Evolutionary conservation across 1,139 yeast species (phyloP), one percentile per base, ranked within the genome.

Genomic region (Taphrina confusa): DNA sequence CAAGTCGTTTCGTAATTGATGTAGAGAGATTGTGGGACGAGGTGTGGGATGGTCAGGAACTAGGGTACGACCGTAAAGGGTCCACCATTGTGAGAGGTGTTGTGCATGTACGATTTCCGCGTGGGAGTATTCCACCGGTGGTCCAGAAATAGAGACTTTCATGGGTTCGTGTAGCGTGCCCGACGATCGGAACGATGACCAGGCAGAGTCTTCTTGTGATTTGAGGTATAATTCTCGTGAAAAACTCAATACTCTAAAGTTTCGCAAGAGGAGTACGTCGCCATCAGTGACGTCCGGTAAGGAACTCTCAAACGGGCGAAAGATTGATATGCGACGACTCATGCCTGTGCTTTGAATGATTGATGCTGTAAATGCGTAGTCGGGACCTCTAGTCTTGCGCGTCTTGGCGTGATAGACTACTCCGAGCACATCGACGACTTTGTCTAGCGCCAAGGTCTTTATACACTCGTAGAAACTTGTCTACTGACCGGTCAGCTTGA

Each of bases 61-160:
- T 14, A 45, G 11, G 9, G n/a, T 31, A 20, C 23, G 52, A 20
- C 52, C 52, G 28, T 20, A 11, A 18, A 8, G 3, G 16, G 18
- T 14, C 52, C 52, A 54, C 58, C 58, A 54, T 9, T 16, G 22
- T 12, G 23, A n/a, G 18, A 54, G 28, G 18, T 8, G 25, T 12
- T 31, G 25, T 3, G 58, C 58, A 44, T 54, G 58, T 8, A 14
- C 23, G 25, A 33, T 3, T 28, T 54, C 58, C 5, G 25, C 31
- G 34, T 14, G 11, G 14, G 51, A 31, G 37, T 54, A 54, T 28
- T 54, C 58, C 12, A 54, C 47, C 27, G 58, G 58, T 20, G 58
- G 45, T 11, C 44, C 46, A 14, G 44, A 16, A 23, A 27, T 30
- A 33, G 44, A 16, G 36, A 39, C 47, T 8, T 12, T 14, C n/a